Conservation (phyloP, 208 protist species). For the Crithidia sp. region DNA sequence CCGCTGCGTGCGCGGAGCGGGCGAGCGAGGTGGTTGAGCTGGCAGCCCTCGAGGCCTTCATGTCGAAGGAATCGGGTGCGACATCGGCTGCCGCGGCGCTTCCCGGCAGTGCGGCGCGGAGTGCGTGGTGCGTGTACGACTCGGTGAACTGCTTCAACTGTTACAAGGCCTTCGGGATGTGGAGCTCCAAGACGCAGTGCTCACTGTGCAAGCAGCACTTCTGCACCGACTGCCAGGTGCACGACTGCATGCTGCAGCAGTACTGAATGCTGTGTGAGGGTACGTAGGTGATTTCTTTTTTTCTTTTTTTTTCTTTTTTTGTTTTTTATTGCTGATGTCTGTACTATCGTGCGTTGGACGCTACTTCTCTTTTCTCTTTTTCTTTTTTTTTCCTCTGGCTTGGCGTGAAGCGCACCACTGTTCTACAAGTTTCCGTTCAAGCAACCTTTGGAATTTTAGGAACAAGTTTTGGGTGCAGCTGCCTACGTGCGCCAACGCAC, state of each 20-base stretch:
- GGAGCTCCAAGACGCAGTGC: slow-evolving; percentile 33
- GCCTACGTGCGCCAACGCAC: too few relatives aligned
- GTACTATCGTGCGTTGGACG: too few relatives aligned
- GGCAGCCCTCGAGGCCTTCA: slow-evolving; percentile 22
- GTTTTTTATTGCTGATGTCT: background rate
- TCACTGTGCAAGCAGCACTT: slow-evolving; percentile 40
- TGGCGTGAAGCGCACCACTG: too few relatives aligned
- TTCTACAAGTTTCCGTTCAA: too few relatives aligned
- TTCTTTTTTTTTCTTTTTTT: background rate
- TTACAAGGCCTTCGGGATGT: slow-evolving; percentile 45
- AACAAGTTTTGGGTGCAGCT: too few relatives aligned
- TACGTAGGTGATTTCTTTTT: background rate
- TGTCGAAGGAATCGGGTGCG: slow-evolving; percentile 12
- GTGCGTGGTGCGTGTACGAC: slow-evolving; percentile 50
- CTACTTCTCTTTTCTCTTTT: too few relatives aligned
- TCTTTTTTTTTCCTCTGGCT: too few relatives aligned
- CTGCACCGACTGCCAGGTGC: slow-evolving; percentile 42
- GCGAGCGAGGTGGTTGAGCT: slow-evolving; percentile 24
- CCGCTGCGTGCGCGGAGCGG: slow-evolving; percentile 44
- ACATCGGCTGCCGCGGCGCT: background rate
- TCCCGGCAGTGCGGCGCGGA: slow-evolving; percentile 11
- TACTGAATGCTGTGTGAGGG: slow-evolving; percentile 1
- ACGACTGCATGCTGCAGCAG: slow-evolving; percentile 29
- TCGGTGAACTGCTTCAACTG: slow-evolving; percentile 50
- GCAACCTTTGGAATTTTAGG: too few relatives aligned